phyloP scores from a whole-genome alignment of 768 basidiomycete species.

The Trametopsis cervina region DNA sequence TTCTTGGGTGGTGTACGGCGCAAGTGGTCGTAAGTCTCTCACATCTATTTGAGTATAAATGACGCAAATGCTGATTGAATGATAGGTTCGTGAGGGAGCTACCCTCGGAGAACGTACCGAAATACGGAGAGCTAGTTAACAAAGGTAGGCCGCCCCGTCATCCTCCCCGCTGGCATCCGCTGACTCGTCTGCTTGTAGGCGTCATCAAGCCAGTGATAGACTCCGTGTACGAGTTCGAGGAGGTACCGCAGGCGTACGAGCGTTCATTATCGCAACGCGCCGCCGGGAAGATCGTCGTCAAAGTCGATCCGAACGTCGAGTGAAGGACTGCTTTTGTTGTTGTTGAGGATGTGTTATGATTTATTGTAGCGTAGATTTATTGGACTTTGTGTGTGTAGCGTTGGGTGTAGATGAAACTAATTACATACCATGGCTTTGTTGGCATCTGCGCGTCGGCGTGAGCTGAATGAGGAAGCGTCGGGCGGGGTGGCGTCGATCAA shows the following conservation, averaged over 20 bases:
- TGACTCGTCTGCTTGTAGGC: slow-evolving; percentile 25
- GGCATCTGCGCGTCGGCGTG: too few species aligned
- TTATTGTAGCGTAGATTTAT: too few species aligned
- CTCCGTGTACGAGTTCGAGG: slow-evolving; percentile 49
- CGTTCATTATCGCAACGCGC: slow-evolving; percentile 47
- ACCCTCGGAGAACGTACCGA: not conserved
- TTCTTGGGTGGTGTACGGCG: slow-evolving; percentile 50
- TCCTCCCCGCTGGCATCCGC: not conserved
- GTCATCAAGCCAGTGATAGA: slow-evolving; percentile 51
- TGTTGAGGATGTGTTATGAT: too few species aligned
- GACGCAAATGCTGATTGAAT: not conserved
- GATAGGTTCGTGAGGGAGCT: not conserved
- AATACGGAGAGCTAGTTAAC: slow-evolving; percentile 20
- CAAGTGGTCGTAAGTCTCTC: slow-evolving; percentile 35
- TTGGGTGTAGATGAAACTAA: too few species aligned
- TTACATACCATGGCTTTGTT: too few species aligned
- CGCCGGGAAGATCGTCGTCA: slow-evolving; percentile 62
- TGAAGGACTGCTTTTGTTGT: too few species aligned
- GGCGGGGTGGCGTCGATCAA: too few species aligned
- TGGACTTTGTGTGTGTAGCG: too few species aligned
- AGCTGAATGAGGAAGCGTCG: too few species aligned
- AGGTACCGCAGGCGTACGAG: slow-evolving; percentile 56
- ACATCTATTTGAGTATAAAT: not conserved
- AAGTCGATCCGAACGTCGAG: slow-evolving; percentile 27
- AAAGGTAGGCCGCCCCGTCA: slow-evolving; percentile 11